These are phyloP conservation scores for Oidium heveae DNA, from an alignment of 2,329 filamentous ascomycete species.

Conservation along the genomic window DNA sequence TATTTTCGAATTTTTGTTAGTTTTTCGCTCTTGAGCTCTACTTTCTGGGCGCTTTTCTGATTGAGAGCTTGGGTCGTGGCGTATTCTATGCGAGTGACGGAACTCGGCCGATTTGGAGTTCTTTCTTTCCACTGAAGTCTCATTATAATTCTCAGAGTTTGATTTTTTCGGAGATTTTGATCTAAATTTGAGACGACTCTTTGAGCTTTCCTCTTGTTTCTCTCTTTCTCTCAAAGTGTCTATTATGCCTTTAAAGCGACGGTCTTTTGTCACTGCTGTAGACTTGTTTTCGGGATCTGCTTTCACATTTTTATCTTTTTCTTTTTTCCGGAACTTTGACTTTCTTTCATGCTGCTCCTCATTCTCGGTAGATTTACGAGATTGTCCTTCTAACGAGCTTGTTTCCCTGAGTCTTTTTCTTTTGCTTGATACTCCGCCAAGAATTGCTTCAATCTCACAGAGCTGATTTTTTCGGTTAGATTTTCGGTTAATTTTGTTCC, in stretches of 20 bases:
- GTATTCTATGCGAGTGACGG: constrained; percentile 3
- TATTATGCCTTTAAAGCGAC: constrained; percentile 6
- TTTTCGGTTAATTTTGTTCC: background rate
- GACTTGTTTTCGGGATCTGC: constrained; percentile 2
- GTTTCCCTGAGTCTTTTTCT: background rate
- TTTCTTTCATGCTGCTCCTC: background rate
- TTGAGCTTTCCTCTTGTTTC: constrained; percentile 5
- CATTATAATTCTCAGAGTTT: constrained; percentile 12
- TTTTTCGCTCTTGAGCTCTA: background rate
- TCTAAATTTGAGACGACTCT: constrained; percentile 5
- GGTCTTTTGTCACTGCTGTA: constrained; percentile 1
- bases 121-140: constrained; percentile 11
- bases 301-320: background rate
- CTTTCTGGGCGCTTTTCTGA: constrained; percentile 1
- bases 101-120: constrained; percentile 7
- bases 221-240: constrained; percentile 2
- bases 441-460: background rate
- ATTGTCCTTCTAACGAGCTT: background rate
- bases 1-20: constrained; percentile 2
- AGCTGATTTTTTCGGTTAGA: background rate
- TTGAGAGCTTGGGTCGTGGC: constrained; percentile 3
- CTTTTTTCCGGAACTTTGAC: background rate
- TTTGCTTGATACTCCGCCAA: background rate
- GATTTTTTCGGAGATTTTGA: constrained; percentile 9
- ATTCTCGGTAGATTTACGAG: background rate